A percentile compares a stretch with the other conserved stretches of the same genome.
phyloP scores from a whole-genome alignment of 257 asterid genomes.

The Asclepias syriaca region DNA sequence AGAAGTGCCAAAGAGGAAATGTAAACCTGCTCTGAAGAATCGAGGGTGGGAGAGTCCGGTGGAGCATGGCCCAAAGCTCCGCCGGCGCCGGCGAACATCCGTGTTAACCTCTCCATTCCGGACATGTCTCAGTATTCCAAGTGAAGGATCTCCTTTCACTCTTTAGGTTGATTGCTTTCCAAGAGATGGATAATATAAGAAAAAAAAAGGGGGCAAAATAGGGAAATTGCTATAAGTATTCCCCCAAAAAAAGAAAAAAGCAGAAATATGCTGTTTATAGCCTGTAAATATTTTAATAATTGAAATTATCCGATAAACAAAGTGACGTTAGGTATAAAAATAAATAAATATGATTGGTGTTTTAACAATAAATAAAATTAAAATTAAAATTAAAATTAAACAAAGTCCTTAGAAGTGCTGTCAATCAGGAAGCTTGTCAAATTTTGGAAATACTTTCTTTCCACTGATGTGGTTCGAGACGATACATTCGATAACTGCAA shows the following conservation, averaged over 20 bases:
- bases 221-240: too few species aligned
- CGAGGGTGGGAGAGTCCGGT: conserved; percentile 88
- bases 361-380: not conserved
- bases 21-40: conserved; percentile 91
- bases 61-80: conserved; percentile 90
- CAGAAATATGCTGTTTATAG: too few species aligned
- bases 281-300: too few species aligned
- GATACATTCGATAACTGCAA: not conserved
- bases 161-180: too few species aligned
- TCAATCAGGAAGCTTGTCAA: not conserved
- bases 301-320: too few species aligned
- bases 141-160: too few species aligned
- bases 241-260: too few species aligned
- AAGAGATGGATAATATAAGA: too few species aligned
- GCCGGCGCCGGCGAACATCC: conserved; percentile 98
- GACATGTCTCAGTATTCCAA: too few species aligned
- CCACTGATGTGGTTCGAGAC: not conserved
- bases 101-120: conserved; percentile 77
- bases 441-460: not conserved
- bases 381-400: not conserved
- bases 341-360: not conserved
- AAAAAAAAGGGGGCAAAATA: too few species aligned
- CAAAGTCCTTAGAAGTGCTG: not conserved
- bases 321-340: too few species aligned
- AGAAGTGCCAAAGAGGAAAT: conserved; percentile 91